These are phyloP conservation scores for Vitis labrusca DNA, from an alignment of 164 flowering plant genomes.

Conservation along the genomic window DNA sequence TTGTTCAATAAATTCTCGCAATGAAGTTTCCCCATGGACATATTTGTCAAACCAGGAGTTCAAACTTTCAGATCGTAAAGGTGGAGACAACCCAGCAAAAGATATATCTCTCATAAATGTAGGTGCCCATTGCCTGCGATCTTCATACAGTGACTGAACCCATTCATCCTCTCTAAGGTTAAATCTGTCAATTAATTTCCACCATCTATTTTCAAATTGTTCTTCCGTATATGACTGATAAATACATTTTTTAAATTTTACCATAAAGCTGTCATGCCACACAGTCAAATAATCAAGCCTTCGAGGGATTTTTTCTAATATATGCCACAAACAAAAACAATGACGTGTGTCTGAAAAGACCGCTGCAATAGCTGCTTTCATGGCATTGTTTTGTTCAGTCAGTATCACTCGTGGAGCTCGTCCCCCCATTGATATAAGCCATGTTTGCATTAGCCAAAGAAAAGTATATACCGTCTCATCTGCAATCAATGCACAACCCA, in stretches of 20 bases:
- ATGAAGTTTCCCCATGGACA: slow-evolving; percentile 26
- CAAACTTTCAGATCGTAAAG: slow-evolving; percentile 32
- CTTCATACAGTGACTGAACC: slow-evolving; percentile 44
- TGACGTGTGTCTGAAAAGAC: slow-evolving; percentile 45
- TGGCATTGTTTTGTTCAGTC: slow-evolving; percentile 40
- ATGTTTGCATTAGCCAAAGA: slow-evolving; percentile 52
- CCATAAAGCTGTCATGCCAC: slow-evolving; percentile 35
- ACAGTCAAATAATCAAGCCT: slow-evolving; percentile 32
- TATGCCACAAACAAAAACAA: slow-evolving; percentile 43
- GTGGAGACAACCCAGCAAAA: slow-evolving; percentile 41
- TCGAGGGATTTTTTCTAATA: slow-evolving; percentile 40
- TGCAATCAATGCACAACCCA: slow-evolving; percentile 53
- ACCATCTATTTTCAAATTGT: slow-evolving; percentile 52
- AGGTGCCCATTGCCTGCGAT: slow-evolving; percentile 46
- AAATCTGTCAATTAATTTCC: slow-evolving; percentile 41
- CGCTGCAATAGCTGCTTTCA: slow-evolving; percentile 36
- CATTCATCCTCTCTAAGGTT: slow-evolving; percentile 41
- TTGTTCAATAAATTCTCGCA: slow-evolving; percentile 36
- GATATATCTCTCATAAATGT: slow-evolving; percentile 38
- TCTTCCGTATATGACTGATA: slow-evolving; percentile 45
- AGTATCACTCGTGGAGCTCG: slow-evolving; percentile 40
- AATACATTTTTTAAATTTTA: slow-evolving; percentile 43
- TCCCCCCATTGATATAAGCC: slow-evolving; percentile 50
- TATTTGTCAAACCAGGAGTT: slow-evolving; percentile 37
- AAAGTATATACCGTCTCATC: slow-evolving; percentile 42